These are phyloP conservation scores for Cryptomeria japonica DNA, from an alignment of 75 land plant genomes.

Conservation along the genomic window DNA sequence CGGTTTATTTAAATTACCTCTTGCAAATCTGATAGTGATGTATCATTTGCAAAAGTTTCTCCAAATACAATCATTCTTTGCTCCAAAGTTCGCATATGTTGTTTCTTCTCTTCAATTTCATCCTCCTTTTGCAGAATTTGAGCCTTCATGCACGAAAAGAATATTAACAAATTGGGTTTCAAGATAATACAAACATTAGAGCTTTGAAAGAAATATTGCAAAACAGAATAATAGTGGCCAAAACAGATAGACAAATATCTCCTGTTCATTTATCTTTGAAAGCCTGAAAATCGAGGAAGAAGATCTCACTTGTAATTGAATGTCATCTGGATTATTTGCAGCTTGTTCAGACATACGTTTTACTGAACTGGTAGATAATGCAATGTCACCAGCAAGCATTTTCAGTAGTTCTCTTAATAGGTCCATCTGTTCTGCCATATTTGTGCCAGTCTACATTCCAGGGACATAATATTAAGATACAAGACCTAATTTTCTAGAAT, in stretches of 20 bases:
- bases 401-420: conserved; percentile 79
- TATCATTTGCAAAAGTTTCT: conserved; percentile 63
- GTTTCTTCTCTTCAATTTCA: conserved; percentile 81
- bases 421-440: conserved; percentile 90
- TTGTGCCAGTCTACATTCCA: conserved; percentile 64
- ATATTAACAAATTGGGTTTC: background rate
- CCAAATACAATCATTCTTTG: conserved; percentile 65
- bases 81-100: conserved; percentile 72
- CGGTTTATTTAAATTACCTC: conserved; percentile 47
- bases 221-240: background rate
- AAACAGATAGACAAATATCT: background rate
- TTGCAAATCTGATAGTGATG: conserved; percentile 84
- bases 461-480: background rate
- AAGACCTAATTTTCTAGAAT: background rate
- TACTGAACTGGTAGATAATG: conserved; percentile 77
- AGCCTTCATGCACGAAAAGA: conserved; percentile 14
- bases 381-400: conserved; percentile 94
- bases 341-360: conserved; percentile 82
- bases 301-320: conserved; percentile 44
- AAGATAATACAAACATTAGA: background rate
- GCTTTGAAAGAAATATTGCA: background rate
- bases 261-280: background rate
- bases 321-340: conserved; percentile 62
- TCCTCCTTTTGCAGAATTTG: conserved; percentile 77
- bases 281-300: background rate